These are phyloP conservation scores for Cerioporus squamosus DNA, from an alignment of 1,284 basidiomycete genomes.

Conservation along the genomic window DNA sequence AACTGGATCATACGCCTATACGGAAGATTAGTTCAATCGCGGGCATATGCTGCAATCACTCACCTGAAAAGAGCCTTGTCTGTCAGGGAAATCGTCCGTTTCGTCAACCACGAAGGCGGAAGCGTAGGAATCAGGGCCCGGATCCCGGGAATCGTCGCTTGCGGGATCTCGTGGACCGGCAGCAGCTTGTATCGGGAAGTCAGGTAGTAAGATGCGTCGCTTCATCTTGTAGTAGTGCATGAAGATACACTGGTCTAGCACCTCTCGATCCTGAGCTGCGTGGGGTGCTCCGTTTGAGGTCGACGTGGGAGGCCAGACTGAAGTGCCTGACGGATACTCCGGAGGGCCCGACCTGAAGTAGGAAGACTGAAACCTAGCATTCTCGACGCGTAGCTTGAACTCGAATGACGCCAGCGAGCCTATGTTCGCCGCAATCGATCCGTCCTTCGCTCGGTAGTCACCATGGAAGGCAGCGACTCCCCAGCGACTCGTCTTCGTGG, in stretches of 20 bases:
- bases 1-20: too few species aligned
- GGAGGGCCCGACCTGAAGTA: not conserved
- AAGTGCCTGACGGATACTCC: too few species aligned
- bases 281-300: too few species aligned
- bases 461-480: slow-evolving; percentile 16
- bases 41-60: too few species aligned
- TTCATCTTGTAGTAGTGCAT: slow-evolving; percentile 15
- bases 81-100: too few species aligned
- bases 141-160: too few species aligned
- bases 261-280: not conserved
- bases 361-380: not conserved
- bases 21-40: too few species aligned
- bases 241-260: slow-evolving; percentile 11
- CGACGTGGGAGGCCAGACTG: too few species aligned
- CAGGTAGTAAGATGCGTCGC: not conserved
- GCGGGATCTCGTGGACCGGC: not conserved
- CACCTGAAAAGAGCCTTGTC: too few species aligned
- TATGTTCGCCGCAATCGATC: slow-evolving; percentile 1
- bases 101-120: too few species aligned
- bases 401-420: not conserved
- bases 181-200: not conserved
- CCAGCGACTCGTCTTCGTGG: slow-evolving; percentile 9
- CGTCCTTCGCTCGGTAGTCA: slow-evolving; percentile 1
- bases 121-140: too few species aligned
- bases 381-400: slow-evolving; percentile 3